Base-by-base conservation (phyloP, 2,329 filamentous ascomycete species). In the Aspergillus ibericus region DNA sequence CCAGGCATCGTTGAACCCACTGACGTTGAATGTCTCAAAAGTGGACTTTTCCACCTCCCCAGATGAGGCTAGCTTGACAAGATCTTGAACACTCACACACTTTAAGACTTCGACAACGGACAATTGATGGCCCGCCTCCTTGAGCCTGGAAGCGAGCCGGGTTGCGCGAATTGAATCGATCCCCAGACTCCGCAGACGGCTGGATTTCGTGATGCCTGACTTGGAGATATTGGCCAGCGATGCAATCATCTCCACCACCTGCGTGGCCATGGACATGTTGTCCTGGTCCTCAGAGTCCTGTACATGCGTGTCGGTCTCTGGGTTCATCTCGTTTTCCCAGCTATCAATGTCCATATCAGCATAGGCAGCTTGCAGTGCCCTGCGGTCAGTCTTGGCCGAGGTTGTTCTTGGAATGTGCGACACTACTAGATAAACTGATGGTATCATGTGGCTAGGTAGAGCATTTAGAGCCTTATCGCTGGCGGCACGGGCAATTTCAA, bases 301-400 rank as follows among this genome's bases (percentile, higher is more conserved):
- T 36, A 29, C 53, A 50, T 16, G 22, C n/a, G 27, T n/a, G 16
- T 29, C 22, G 29, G 44, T 59, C 16, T 64, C 61, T 18, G 63
- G 62, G 38, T 62, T 64, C 49, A 71, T 34, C 38, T 62, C 57
- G 20, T 47, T 48, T 36, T 73, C 70, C 70, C 70, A 72, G 15
- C 36, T 32, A 4, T 67, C 65, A n/a, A 73, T 63, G 47, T 73
- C 66, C 32, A 69, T 48, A 9, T 49, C 58, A 6, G 62, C 61
- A 58, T 73, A 73, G 1, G 66, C 60, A 10, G 62, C 61, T 40
- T 67, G 56, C 8, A 69, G 50, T 7, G 69, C 68, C 25, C 70
- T 71, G 25, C 72, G 69, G 49, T 75, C 72, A 2, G 68, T 66
- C 58, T 75, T 75, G 12, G 71, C 71, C 9, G 72, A 74, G 7